Evolutionary conservation across 2,329 filamentous ascomycete species (phyloP), one percentile per base, ranked within the genome.

Genomic region (Capronia epimyces): DNA sequence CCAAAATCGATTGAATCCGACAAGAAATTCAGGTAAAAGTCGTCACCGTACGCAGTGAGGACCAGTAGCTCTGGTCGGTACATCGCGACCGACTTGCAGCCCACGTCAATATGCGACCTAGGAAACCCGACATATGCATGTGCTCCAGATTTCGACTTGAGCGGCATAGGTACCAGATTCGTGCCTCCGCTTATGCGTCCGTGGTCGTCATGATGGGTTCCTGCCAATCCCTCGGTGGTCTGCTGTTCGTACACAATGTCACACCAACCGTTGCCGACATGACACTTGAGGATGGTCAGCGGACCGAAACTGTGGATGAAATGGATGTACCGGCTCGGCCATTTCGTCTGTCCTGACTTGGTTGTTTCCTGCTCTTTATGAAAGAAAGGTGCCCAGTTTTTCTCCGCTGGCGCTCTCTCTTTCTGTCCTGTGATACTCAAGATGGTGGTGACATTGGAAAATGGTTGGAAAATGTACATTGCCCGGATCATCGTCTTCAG

Each of bases 361-460:
- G 34, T 40, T 22, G n/a, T 37, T 37, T 37, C 34, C 6, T 37
- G 49, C 31, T 52, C 49, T 22, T 27, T 42, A 34, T 41, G 49
- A 22, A 60, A 57, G 47, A 60, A 60, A 1, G 58, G 58, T 6
- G 55, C 51, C 58, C 58, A 60, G 21, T 60, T 60, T 46, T 59
- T 60, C 43, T 60, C 58, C 18, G 41, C 22, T n/a, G 29, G 22
- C 16, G 31, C 37, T 34, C 45, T 46, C 6, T 49, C 47, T 44
- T 34, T 34, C 31, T 56, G 47, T n/a, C 51, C 48, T 5, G 43
- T 48, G 24, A 60, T 56, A 8, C 34, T 58, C 31, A 62, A 45
- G 15, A 55, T 46, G 12, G 54, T 56, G 25, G 54, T 56, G 16
- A 48, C 40, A 16, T 59, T 57, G 6, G 59, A 56, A 43, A 62